phyloP scores from a whole-genome alignment of 106 monocot genomes.

The Dactylorhiza incarnata region DNA sequence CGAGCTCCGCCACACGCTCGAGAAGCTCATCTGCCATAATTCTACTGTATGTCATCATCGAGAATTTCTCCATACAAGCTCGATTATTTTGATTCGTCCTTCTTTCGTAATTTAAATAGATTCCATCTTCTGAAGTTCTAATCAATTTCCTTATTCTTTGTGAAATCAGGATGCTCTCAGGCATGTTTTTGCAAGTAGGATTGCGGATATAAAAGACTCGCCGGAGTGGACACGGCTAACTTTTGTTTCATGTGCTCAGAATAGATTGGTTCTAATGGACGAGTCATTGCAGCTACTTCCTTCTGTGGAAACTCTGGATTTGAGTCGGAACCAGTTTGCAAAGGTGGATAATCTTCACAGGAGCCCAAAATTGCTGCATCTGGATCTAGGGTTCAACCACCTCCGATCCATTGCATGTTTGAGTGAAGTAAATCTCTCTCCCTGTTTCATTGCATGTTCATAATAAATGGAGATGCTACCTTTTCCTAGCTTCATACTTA shows the following conservation, averaged over 20 bases:
- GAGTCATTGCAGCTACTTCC: conserved; percentile 91
- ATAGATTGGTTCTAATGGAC: conserved; percentile 86
- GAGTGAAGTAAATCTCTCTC: conserved; percentile 48
- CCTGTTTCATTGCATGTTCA: background rate
- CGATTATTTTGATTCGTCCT: too few species aligned
- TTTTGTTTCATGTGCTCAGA: conserved; percentile 83
- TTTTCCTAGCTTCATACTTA: background rate
- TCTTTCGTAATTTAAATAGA: too few species aligned
- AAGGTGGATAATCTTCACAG: conserved; percentile 73
- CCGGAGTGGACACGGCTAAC: conserved; percentile 61
- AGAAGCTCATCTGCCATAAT: conserved; percentile 89
- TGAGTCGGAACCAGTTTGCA: conserved; percentile 82
- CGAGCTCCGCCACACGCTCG: conserved; percentile 65
- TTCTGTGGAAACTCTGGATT: conserved; percentile 71
- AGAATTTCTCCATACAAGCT: background rate
- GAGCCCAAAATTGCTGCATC: conserved; percentile 48
- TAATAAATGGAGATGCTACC: background rate
- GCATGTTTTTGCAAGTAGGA: conserved; percentile 92
- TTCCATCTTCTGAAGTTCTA: background rate
- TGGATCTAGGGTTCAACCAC: conserved; percentile 96
- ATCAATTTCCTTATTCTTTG: background rate
- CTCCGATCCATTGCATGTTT: conserved; percentile 62
- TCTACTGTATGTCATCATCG: conserved; percentile 52
- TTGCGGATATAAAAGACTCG: conserved; percentile 81
- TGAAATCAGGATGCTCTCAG: conserved; percentile 74